Evolutionary conservation across 768 basidiomycete species (phyloP), one percentile per base, ranked within the genome.

Genomic region (Lactarius trivialis): DNA sequence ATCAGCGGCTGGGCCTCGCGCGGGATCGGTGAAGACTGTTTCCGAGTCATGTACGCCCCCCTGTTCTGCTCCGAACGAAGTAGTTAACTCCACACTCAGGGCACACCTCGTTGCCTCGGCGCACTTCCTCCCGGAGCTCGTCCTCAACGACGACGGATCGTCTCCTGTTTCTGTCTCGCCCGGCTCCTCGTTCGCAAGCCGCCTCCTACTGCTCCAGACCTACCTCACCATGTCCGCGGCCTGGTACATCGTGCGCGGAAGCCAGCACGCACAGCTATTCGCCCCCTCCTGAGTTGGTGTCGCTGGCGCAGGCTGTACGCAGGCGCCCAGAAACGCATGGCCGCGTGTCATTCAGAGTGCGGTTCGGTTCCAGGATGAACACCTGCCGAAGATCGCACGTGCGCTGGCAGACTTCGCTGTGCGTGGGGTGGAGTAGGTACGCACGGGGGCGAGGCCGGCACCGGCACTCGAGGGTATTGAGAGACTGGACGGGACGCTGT

Each of bases 401-500:
- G 33, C 33, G 33, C 33, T 34, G 4, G 33, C 8, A 7, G 33
- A 34, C 8, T 11, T 4, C 8, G 11, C 33, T 75, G 82, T n/a
- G 76, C 82, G 14, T 85, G 28, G 75, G 75, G 33, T 9, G 7
- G 58, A 39, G 50, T 21, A 8, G 26, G 59, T 6, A 12, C 5
- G 21, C 12, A 7, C 55, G 63, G 50, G 55, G 61, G 3, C 55
- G 39, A 7, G 8, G 3, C 71, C 1, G 15, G 15, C 4, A 17
- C 37, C 37, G 12, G 11, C 14, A 67, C 72, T 85, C 34, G 73
- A 76, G 15, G 85, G 81, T 21, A 78, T 76, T 7, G 81, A 82
- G 58, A 69, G 75, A 33, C 66, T 82, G 12, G 86, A 89, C 68
- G 86, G 86, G 26, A 81, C 80, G 19, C 66, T 89, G 53, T 89